Evolutionary conservation across 2,329 filamentous ascomycete species (phyloP).

Genomic region (Fusarium lyarnte): DNA sequence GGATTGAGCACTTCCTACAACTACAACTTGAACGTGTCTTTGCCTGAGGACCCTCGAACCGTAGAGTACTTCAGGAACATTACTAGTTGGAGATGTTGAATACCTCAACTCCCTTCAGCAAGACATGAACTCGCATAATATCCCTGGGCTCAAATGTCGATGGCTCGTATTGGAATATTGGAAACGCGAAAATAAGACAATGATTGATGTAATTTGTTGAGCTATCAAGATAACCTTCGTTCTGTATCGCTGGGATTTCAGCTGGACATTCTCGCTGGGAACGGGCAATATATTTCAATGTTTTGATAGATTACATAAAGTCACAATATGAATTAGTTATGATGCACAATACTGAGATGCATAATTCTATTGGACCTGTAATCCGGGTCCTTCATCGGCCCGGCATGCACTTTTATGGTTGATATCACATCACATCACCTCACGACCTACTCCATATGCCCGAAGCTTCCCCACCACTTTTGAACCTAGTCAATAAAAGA

Average conservation of each 20-base stretch:
- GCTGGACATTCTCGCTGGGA: no score
- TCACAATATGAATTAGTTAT: no score
- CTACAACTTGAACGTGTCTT: not conserved
- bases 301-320: no score
- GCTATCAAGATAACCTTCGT: not conserved
- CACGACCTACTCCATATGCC: no score
- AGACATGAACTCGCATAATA: not conserved
- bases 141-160: not conserved
- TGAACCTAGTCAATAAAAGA: not conserved
- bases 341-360: no score
- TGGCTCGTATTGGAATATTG: not conserved
- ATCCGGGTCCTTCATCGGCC: no score
- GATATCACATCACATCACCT: no score
- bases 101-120: not conserved
- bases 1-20: not conserved
- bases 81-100: not conserved
- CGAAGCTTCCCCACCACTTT: not conserved
- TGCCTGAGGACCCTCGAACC: not conserved
- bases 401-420: no score
- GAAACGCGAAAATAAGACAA: not conserved
- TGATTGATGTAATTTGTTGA: not conserved
- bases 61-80: not conserved
- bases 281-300: no score
- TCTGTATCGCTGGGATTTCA: not conserved
- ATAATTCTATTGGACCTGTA: no score